These are phyloP conservation scores for Ophiostoma piceae DNA, from an alignment of 2,329 filamentous ascomycete genomes.

Conservation along the genomic window DNA sequence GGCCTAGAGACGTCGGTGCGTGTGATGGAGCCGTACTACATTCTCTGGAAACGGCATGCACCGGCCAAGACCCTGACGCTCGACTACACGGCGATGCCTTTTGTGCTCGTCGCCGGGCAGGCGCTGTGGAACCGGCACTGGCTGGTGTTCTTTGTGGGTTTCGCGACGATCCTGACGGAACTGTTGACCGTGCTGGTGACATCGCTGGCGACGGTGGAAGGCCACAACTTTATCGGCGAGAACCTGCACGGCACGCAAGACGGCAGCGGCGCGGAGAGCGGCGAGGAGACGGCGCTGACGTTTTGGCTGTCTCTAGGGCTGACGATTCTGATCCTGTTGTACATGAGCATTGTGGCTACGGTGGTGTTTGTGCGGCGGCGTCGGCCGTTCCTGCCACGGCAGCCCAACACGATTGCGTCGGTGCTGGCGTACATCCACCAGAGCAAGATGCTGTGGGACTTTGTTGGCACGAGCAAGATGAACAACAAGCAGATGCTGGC, in stretches of 20 bases:
- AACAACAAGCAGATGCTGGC: slow-evolving; percentile 57
- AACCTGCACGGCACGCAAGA: slow-evolving; percentile 25
- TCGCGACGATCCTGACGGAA: slow-evolving; percentile 68
- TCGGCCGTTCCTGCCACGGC: slow-evolving; percentile 67
- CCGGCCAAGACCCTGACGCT: slow-evolving; percentile 61
- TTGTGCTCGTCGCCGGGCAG: slow-evolving; percentile 57
- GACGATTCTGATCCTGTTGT: slow-evolving; percentile 58
- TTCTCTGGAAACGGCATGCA: slow-evolving; percentile 61
- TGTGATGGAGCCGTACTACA: slow-evolving; percentile 70
- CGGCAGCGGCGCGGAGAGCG: slow-evolving; percentile 43
- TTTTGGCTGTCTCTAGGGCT: slow-evolving; percentile 63
- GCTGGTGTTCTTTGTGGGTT: slow-evolving; percentile 62
- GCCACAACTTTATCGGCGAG: slow-evolving; percentile 46
- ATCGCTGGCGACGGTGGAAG: slow-evolving; percentile 60
- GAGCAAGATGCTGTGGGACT: slow-evolving; percentile 71
- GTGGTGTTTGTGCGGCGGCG: slow-evolving; percentile 59
- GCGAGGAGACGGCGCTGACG: slow-evolving; percentile 56
- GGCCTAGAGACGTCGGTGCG: slow-evolving; percentile 64
- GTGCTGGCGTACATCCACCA: slow-evolving; percentile 75
- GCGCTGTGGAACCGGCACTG: slow-evolving; percentile 60
- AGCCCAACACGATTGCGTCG: slow-evolving; percentile 72
- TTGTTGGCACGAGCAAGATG: slow-evolving; percentile 63
- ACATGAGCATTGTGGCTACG: slow-evolving; percentile 55
- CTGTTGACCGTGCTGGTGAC: slow-evolving; percentile 65
- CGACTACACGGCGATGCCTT: slow-evolving; percentile 68